A percentile compares a stretch with the other conserved stretches of the same genome.
Evolutionary conservation across 371 early-diverging fungal species (phyloP).

Genomic region (Amoeboaphelidium protococcarum): DNA sequence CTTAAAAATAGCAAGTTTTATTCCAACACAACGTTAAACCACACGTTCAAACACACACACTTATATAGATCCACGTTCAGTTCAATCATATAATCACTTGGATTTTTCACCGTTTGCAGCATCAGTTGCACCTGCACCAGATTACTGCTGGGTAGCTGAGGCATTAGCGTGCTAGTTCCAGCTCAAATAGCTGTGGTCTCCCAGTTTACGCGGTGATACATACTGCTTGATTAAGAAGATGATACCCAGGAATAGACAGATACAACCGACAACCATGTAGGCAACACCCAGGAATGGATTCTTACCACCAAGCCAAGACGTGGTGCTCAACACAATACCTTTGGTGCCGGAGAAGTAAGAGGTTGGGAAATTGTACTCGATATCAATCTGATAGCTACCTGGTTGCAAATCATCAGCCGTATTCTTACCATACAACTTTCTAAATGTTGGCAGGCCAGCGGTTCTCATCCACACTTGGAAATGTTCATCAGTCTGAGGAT

Average conservation of each 20-base stretch:
- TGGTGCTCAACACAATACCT: conserved; percentile 64
- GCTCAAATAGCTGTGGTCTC: conserved; percentile 68
- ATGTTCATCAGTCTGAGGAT: conserved; percentile 16
- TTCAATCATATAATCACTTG: no score
- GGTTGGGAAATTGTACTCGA: conserved; percentile 14
- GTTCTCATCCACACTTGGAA: conserved; percentile 98
- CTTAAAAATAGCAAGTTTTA: no score
- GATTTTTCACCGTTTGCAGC: no score
- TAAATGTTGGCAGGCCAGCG: conserved; percentile 79
- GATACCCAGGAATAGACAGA: conserved; percentile 60
- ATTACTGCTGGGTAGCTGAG: no score
- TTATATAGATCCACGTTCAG: no score
- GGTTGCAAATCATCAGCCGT: conserved; percentile 10
- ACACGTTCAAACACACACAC: no score
- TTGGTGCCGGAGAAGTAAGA: conserved; percentile 60
- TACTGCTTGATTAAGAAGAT: conserved; percentile 59
- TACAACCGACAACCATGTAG: conserved; percentile 58
- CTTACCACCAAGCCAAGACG: conserved; percentile 71
- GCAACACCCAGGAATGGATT: conserved; percentile 82
- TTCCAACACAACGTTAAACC: no score
- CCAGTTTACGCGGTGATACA: conserved; percentile 68
- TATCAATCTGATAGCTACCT: conserved; percentile 12
- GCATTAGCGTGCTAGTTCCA: no score
- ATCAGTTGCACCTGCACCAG: no score
- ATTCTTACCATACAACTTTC: conserved; percentile 72